These are phyloP conservation scores for Letharia lupina DNA, from an alignment of 495 filamentous ascomycete genomes.

Conservation along the genomic window DNA sequence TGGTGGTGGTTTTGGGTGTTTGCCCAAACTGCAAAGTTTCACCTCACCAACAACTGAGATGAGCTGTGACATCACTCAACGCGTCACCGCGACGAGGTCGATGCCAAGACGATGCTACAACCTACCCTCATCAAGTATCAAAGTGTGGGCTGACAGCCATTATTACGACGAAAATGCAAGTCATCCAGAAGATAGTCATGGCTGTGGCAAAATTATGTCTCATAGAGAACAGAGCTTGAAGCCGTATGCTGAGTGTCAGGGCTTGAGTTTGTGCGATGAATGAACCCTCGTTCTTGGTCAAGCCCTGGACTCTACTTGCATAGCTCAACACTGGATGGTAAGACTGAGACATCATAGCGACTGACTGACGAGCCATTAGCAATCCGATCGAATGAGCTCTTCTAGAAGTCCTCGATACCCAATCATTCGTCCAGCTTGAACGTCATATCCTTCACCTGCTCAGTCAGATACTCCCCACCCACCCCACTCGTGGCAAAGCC, in stretches of 20 bases:
- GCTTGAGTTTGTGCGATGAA: no score
- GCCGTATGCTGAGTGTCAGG: no score
- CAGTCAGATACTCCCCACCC: background rate
- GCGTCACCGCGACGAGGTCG: background rate
- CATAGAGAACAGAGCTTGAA: no score
- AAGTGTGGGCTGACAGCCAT: no score
- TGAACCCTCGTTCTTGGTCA: background rate
- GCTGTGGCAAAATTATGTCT: no score
- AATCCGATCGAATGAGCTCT: background rate
- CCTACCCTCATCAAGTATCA: background rate
- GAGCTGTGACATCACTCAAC: background rate
- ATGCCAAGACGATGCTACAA: background rate
- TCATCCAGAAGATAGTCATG: background rate
- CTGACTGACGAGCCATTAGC: background rate
- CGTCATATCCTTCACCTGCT: background rate
- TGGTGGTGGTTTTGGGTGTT: background rate
- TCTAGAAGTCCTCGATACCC: background rate
- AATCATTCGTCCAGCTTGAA: background rate
- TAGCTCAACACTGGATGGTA: background rate
- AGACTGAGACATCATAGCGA: background rate
- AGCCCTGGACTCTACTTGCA: background rate
- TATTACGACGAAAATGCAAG: background rate
- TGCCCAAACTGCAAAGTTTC: background rate
- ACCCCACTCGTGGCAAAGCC: background rate
- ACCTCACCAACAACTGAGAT: background rate